Evolutionary conservation across 169 alveolate species (phyloP).

Genomic region (Plasmodium fragile): DNA sequence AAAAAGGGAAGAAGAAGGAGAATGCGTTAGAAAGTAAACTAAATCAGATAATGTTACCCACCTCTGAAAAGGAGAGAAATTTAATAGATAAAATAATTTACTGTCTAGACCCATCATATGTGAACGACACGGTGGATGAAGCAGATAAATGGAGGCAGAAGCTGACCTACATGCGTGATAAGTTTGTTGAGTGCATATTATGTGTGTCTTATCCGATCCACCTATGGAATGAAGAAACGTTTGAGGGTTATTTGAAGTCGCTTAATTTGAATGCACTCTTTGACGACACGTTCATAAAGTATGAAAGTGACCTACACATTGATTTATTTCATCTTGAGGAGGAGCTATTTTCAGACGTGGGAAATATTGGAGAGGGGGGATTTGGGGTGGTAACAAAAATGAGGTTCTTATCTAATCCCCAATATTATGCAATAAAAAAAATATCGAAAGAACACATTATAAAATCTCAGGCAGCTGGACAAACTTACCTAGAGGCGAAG

Average conservation of each 20-base stretch:
- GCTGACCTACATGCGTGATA: constrained; percentile 69
- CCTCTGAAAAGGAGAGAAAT: constrained; percentile 62
- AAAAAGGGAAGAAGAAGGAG: neutral
- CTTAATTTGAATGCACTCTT: constrained; percentile 59
- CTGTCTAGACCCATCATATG: constrained; percentile 70
- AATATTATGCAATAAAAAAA: constrained; percentile 72
- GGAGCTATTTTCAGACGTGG: constrained; percentile 62
- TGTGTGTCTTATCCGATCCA: constrained; percentile 51
- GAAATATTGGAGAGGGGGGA: constrained; percentile 75
- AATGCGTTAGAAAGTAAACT: constrained; percentile 14
- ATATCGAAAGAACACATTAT: constrained; percentile 71
- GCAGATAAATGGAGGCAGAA: constrained; percentile 35
- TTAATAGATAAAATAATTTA: constrained; percentile 54
- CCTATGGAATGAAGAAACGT: constrained; percentile 51
- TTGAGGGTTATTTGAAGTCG: constrained; percentile 32
- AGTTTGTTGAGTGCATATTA: constrained; percentile 48
- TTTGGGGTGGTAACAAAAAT: constrained; percentile 74
- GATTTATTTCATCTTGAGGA: constrained; percentile 57
- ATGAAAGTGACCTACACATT: constrained; percentile 42
- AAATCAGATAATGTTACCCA: constrained; percentile 3
- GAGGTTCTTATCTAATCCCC: constrained; percentile 42
- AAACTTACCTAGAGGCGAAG: constrained; percentile 68
- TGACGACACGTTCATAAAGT: constrained; percentile 73
- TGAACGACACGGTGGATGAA: constrained; percentile 48
- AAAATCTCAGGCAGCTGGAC: constrained; percentile 77